Evolutionary conservation across 2,329 filamentous ascomycete genomes (phyloP).

Genomic region (Emergomyces orientalis): DNA sequence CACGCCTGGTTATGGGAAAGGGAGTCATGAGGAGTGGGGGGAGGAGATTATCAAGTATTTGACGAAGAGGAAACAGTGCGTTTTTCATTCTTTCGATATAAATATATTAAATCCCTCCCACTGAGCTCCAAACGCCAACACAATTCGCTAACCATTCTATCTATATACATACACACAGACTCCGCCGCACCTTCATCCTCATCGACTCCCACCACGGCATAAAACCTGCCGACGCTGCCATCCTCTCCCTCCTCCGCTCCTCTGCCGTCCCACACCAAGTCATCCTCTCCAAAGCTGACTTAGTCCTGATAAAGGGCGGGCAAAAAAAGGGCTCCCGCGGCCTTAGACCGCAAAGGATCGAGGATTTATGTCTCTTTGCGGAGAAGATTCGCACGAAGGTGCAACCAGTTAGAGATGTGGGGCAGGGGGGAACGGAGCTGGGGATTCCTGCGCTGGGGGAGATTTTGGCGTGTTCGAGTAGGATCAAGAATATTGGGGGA

Average conservation of each 20-base stretch:
- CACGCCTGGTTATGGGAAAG: slow-evolving; percentile 62
- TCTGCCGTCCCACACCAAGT: slow-evolving; percentile 55
- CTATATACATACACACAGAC: slow-evolving; percentile 25
- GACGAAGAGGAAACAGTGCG: slow-evolving; percentile 49
- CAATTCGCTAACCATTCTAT: not conserved
- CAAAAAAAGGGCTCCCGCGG: slow-evolving; percentile 6
- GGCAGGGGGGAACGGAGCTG: slow-evolving; percentile 27
- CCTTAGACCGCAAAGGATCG: not conserved
- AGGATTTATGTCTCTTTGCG: slow-evolving; percentile 25
- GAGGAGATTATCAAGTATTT: slow-evolving; percentile 60
- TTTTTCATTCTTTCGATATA: slow-evolving; percentile 10
- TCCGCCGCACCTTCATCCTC: slow-evolving; percentile 55
- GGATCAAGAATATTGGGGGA: slow-evolving; percentile 39
- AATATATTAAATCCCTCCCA: not conserved
- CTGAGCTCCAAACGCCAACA: not conserved
- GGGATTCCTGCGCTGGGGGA: slow-evolving; percentile 45
- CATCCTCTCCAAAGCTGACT: slow-evolving; percentile 58
- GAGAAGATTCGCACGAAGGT: slow-evolving; percentile 31
- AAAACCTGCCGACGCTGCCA: slow-evolving; percentile 49
- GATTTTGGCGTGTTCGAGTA: slow-evolving; percentile 50
- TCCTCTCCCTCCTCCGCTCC: slow-evolving; percentile 48
- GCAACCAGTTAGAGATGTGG: slow-evolving; percentile 29
- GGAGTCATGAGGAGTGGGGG: slow-evolving; percentile 54
- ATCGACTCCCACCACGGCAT: slow-evolving; percentile 55
- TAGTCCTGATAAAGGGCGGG: slow-evolving; percentile 33